phyloP scores from a whole-genome alignment of 768 basidiomycete species.

The Leucosporidium yakuticum region DNA sequence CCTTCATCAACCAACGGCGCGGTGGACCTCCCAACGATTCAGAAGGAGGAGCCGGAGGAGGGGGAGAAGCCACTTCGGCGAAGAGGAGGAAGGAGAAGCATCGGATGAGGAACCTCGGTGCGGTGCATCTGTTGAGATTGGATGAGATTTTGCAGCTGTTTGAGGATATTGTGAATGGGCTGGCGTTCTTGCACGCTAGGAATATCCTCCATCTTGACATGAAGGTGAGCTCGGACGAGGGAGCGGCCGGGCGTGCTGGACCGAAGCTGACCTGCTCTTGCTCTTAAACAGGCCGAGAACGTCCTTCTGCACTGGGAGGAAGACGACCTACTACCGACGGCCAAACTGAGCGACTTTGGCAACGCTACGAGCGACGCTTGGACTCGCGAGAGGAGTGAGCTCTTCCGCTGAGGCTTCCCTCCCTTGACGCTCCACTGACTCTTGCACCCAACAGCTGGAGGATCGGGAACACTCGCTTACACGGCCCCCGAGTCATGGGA shows the following conservation, averaged over 20 bases:
- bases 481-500: conserved; percentile 24
- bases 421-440: neutral
- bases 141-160: conserved; percentile 44
- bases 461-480: conserved; percentile 29
- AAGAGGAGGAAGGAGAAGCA: neutral
- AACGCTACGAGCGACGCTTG: conserved; percentile 39
- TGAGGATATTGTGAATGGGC: conserved; percentile 43
- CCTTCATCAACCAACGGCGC: conserved; percentile 7
- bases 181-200: conserved; percentile 41
- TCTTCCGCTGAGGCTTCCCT: neutral
- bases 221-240: conserved; percentile 19
- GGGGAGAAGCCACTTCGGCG: neutral
- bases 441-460: conserved; percentile 7
- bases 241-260: accelerated
- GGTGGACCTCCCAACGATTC: neutral
- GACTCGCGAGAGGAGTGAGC: conserved; percentile 40
- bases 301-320: conserved; percentile 34
- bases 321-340: conserved; percentile 38
- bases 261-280: neutral
- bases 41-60: neutral
- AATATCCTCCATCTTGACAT: conserved; percentile 34
- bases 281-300: conserved; percentile 25
- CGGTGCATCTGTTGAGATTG: conserved; percentile 41
- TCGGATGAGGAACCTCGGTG: conserved; percentile 10
- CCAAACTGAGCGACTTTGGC: conserved; percentile 45